Evolutionary conservation across 495 filamentous ascomycete genomes (phyloP).

Genomic region (Bryoglossum gracile): DNA sequence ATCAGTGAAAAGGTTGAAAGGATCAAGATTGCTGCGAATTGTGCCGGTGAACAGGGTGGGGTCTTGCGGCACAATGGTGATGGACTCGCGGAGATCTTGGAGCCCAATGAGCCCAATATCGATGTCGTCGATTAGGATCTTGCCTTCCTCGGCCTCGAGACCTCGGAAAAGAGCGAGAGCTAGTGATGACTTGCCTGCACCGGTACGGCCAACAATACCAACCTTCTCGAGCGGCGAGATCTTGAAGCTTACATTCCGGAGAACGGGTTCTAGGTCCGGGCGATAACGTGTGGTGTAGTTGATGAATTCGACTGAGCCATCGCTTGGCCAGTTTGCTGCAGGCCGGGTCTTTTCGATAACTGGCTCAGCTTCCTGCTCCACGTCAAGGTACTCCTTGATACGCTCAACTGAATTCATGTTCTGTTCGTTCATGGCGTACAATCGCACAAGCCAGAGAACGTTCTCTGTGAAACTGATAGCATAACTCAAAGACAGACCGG

Average conservation of each 20-base stretch:
- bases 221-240: constrained; percentile 87
- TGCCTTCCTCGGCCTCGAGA: constrained; percentile 86
- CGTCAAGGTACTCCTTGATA: constrained; percentile 92
- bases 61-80: constrained; percentile 98
- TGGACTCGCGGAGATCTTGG: constrained; percentile 82
- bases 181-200: constrained; percentile 94
- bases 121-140: constrained; percentile 83
- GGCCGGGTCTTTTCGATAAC: constrained; percentile 76
- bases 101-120: constrained; percentile 86
- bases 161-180: constrained; percentile 94
- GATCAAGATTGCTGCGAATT: constrained; percentile 90
- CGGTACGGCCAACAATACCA: constrained; percentile 93
- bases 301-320: constrained; percentile 80
- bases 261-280: constrained; percentile 75
- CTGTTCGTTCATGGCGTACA: constrained; percentile 95
- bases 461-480: constrained; percentile 97
- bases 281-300: constrained; percentile 87
- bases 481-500: constrained; percentile 94
- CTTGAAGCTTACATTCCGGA: constrained; percentile 77
- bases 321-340: constrained; percentile 70
- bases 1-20: constrained; percentile 85
- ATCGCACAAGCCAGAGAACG: constrained; percentile 88
- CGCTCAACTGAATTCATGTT: constrained; percentile 99
- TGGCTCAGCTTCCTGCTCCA: constrained; percentile 83
- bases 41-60: constrained; percentile 96